A percentile compares a stretch with the other conserved stretches of the same genome.
Conservation (phyloP, 2,329 filamentous ascomycete genomes). For the Didymella lethalis region DNA sequence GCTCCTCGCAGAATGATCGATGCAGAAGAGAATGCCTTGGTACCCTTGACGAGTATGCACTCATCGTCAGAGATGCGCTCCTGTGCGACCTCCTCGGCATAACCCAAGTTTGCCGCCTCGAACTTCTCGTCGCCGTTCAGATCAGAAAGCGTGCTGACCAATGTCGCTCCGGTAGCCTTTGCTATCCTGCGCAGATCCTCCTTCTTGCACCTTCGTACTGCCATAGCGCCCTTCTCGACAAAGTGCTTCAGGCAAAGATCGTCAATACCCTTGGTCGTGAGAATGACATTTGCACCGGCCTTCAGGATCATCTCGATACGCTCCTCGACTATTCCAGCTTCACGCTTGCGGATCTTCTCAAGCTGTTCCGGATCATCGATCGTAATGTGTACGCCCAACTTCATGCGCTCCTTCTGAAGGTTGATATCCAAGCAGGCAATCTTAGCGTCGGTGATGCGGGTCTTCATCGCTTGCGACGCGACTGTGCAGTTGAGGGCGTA, state of each 20-base stretch:
- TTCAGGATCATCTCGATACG: constrained; percentile 97
- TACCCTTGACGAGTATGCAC: constrained; percentile 95
- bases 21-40: constrained; percentile 90
- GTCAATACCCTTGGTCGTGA: constrained; percentile 98
- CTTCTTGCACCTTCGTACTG: constrained; percentile 96
- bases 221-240: constrained; percentile 94
- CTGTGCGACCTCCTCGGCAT: constrained; percentile 95
- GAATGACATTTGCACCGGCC: constrained; percentile 91
- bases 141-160: constrained; percentile 93
- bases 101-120: constrained; percentile 85
- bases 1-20: constrained; percentile 95
- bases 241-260: constrained; percentile 95
- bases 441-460: constrained; percentile 89
- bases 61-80: constrained; percentile 99
- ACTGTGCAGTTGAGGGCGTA: constrained; percentile 99
- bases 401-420: constrained; percentile 98
- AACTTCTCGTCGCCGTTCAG: constrained; percentile 98
- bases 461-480: constrained; percentile 97
- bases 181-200: constrained; percentile 96
- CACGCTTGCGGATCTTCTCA: constrained; percentile 93
- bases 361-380: constrained; percentile 97
- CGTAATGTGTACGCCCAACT: constrained; percentile 97
- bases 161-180: constrained; percentile 90
- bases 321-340: constrained; percentile 92
- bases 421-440: constrained; percentile 98